These are phyloP conservation scores for Ustilago trichophora DNA, from an alignment of 1,284 basidiomycete species.

Conservation along the genomic window DNA sequence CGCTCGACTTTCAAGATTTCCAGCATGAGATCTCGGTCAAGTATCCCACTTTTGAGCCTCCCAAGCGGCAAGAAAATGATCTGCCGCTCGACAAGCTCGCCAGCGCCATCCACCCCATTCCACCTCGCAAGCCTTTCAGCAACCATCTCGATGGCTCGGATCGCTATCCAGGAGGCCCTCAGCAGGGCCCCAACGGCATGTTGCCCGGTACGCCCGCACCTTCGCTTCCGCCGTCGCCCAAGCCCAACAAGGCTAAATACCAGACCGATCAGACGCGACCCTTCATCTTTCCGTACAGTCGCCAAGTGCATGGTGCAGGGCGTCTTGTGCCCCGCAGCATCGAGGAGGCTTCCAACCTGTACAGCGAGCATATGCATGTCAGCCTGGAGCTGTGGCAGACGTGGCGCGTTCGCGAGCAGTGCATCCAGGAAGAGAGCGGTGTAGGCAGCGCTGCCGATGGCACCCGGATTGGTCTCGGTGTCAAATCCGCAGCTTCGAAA, in stretches of 20 bases:
- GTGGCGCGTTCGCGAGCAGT: slow-evolving; percentile 93
- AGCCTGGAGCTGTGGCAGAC: slow-evolving; percentile 89
- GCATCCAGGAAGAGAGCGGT: slow-evolving; percentile 90
- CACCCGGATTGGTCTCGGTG: slow-evolving; percentile 45
- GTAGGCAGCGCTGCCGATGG: slow-evolving; percentile 74
- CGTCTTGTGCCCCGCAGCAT: slow-evolving; percentile 88
- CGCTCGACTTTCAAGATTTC: slow-evolving; percentile 60
- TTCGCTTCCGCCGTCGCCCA: slow-evolving; percentile 82
- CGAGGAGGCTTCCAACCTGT: slow-evolving; percentile 91
- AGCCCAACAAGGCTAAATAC: slow-evolving; percentile 97
- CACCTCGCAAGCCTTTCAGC: slow-evolving; percentile 50
- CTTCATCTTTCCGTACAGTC: slow-evolving; percentile 90
- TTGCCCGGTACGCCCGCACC: slow-evolving; percentile 75
- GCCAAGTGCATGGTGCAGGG: slow-evolving; percentile 65
- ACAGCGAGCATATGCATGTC: slow-evolving; percentile 88
- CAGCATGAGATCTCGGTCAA: slow-evolving; percentile 62
- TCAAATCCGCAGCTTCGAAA: slow-evolving; percentile 21
- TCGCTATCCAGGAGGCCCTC: slow-evolving; percentile 82
- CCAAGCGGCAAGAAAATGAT: slow-evolving; percentile 65
- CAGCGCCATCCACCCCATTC: slow-evolving; percentile 55
- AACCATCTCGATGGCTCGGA: slow-evolving; percentile 79
- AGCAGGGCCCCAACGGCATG: slow-evolving; percentile 35
- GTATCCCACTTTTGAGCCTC: slow-evolving; percentile 68
- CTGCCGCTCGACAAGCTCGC: slow-evolving; percentile 65
- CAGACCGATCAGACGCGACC: slow-evolving; percentile 95